These are phyloP conservation scores for Botrytis sinoallii DNA, from an alignment of 2,329 filamentous ascomycete species.

Conservation along the genomic window DNA sequence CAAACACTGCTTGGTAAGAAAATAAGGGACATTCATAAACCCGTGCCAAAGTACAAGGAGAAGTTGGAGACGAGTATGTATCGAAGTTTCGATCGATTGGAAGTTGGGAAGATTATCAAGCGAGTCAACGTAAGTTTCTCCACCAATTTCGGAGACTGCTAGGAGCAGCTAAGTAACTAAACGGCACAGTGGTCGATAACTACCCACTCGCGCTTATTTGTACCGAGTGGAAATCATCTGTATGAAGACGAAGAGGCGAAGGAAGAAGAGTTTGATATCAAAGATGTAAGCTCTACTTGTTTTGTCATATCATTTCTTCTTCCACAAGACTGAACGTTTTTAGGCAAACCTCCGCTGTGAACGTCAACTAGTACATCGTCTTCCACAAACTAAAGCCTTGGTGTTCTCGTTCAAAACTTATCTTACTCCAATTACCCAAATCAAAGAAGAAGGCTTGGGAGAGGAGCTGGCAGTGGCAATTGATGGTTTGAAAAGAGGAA, in stretches of 20 bases:
- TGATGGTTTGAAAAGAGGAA: slow-evolving; percentile 56
- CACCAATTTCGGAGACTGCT: background rate
- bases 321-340: background rate
- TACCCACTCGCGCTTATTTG: slow-evolving; percentile 42
- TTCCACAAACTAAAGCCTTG: slow-evolving; percentile 51
- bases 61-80: slow-evolving; percentile 61
- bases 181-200: slow-evolving; percentile 44
- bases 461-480: slow-evolving; percentile 54
- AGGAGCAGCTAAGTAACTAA: background rate
- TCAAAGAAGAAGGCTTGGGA: slow-evolving; percentile 55
- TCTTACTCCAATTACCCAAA: slow-evolving; percentile 51
- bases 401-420: slow-evolving; percentile 64
- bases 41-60: slow-evolving; percentile 54
- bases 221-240: slow-evolving; percentile 42
- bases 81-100: slow-evolving; percentile 54
- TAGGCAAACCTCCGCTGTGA: slow-evolving; percentile 53
- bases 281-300: slow-evolving; percentile 39
- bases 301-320: background rate
- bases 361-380: slow-evolving; percentile 58
- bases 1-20: slow-evolving; percentile 51
- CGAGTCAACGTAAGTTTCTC: slow-evolving; percentile 46
- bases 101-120: slow-evolving; percentile 52
- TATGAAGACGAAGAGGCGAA: slow-evolving; percentile 39
- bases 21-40: slow-evolving; percentile 54
- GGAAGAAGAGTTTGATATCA: slow-evolving; percentile 44